Conservation (phyloP, 2,329 filamentous ascomycete species). For the Coniella lustricola region DNA sequence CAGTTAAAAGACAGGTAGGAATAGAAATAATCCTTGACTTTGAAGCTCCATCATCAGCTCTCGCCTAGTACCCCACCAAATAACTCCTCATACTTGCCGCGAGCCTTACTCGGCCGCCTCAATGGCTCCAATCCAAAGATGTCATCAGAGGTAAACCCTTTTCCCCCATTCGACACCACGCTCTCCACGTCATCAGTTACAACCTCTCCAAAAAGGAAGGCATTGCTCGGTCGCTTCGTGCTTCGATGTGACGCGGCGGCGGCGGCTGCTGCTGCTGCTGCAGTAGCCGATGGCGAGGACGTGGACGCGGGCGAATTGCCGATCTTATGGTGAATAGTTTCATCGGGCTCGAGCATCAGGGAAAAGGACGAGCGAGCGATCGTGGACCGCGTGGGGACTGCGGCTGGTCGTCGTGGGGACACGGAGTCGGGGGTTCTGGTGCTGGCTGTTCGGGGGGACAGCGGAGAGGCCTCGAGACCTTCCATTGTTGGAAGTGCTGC, state of each 20-base stretch:
- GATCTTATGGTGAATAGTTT: constrained; percentile 10
- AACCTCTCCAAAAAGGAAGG: constrained; percentile 53
- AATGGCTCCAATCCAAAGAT: constrained; percentile 52
- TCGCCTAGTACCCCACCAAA: constrained; percentile 12
- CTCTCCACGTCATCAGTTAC: constrained; percentile 29
- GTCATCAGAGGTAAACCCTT: constrained; percentile 35
- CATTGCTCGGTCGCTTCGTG: constrained; percentile 46
- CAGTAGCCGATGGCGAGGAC: constrained; percentile 15
- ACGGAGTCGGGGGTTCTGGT: not conserved
- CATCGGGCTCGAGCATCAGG: constrained; percentile 61
- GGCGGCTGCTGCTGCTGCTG: constrained; percentile 19
- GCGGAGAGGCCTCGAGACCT: constrained; percentile 1
- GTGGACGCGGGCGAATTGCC: constrained; percentile 13
- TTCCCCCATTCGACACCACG: constrained; percentile 25
- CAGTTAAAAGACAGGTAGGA: too few species aligned
- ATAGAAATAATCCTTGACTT: not conserved
- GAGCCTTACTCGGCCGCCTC: constrained; percentile 22
- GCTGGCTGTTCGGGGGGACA: not conserved
- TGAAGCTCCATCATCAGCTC: not conserved
- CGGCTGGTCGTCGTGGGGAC: constrained; percentile 25
- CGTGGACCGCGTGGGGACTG: constrained; percentile 55
- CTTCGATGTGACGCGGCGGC: constrained; percentile 30
- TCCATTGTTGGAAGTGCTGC: not conserved
- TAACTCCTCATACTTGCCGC: constrained; percentile 14
- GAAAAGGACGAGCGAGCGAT: constrained; percentile 70